Conservation (phyloP, 2,329 filamentous ascomycete species). For the Cladophialophora yegresii region DNA sequence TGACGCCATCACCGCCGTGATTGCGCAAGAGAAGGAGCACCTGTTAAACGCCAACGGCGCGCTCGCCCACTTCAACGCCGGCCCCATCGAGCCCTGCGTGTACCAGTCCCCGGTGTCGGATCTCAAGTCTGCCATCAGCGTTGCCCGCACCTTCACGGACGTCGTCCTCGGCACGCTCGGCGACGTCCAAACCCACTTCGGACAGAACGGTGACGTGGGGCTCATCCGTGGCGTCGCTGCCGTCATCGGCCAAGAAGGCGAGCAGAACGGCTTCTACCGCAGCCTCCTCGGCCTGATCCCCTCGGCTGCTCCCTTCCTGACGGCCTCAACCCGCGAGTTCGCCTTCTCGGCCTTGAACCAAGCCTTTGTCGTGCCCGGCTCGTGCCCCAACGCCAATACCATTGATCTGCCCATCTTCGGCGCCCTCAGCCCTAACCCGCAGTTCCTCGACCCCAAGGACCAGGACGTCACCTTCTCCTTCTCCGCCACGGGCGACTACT, state of each 20-base stretch:
- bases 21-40: slow-evolving; percentile 69
- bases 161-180: slow-evolving; percentile 69
- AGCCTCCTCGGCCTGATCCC: slow-evolving; percentile 59
- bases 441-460: slow-evolving; percentile 33
- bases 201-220: slow-evolving; percentile 55
- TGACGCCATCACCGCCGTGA: slow-evolving; percentile 55
- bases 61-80: slow-evolving; percentile 53
- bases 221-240: slow-evolving; percentile 62
- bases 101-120: slow-evolving; percentile 53
- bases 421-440: slow-evolving; percentile 43
- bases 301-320: slow-evolving; percentile 67
- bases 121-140: slow-evolving; percentile 59
- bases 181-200: slow-evolving; percentile 62
- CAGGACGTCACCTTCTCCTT: slow-evolving; percentile 57
- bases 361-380: slow-evolving; percentile 60
- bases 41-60: slow-evolving; percentile 61
- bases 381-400: slow-evolving; percentile 54
- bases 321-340: slow-evolving; percentile 61
- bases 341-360: slow-evolving; percentile 65
- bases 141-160: slow-evolving; percentile 68
- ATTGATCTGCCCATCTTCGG: slow-evolving; percentile 54
- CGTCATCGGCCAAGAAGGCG: slow-evolving; percentile 71
- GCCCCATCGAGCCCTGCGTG: slow-evolving; percentile 61
- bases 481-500: slow-evolving; percentile 36
- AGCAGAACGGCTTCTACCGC: slow-evolving; percentile 72